Conservation (phyloP, 805 yeast species). For the Torulaspora delbrueckii region DNA sequence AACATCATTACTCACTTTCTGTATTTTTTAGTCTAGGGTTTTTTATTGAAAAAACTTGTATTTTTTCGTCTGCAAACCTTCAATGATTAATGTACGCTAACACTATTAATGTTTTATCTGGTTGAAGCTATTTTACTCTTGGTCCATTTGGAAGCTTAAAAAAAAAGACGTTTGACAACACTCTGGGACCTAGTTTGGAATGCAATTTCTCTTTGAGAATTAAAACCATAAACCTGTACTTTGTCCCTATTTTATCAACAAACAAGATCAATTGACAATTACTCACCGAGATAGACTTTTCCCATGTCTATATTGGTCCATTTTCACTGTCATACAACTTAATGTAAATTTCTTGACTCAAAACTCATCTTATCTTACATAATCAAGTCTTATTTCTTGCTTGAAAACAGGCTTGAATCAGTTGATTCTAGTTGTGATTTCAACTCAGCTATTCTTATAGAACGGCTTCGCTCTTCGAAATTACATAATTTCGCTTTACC, state of each 20-base stretch:
- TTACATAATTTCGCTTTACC: not conserved
- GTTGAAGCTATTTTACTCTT: constrained; percentile 8
- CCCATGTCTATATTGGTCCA: constrained; percentile 59
- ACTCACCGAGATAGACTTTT: constrained; percentile 60
- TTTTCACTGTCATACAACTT: constrained; percentile 42
- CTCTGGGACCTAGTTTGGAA: constrained; percentile 71
- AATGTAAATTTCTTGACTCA: not conserved
- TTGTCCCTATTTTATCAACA: constrained; percentile 86
- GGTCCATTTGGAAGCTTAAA: constrained; percentile 1
- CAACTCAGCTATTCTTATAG: no score
- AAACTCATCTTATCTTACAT: not conserved
- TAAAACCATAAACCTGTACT: constrained; percentile 37
- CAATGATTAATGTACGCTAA: constrained; percentile 7
- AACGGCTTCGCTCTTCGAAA: not conserved
- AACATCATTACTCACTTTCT: constrained; percentile 27
- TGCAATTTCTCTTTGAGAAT: not conserved
- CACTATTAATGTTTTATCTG: constrained; percentile 1
- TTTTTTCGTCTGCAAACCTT: constrained; percentile 17
- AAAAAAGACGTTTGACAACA: constrained; percentile 56
- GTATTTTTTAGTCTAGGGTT: constrained; percentile 32
- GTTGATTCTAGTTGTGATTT: not conserved
- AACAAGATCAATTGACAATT: constrained; percentile 66
- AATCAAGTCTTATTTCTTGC: not conserved
- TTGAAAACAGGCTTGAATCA: not conserved
- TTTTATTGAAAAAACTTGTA: constrained; percentile 24